Base-by-base conservation (phyloP, 768 basidiomycete genomes). In the Pisolithus tinctorius region DNA sequence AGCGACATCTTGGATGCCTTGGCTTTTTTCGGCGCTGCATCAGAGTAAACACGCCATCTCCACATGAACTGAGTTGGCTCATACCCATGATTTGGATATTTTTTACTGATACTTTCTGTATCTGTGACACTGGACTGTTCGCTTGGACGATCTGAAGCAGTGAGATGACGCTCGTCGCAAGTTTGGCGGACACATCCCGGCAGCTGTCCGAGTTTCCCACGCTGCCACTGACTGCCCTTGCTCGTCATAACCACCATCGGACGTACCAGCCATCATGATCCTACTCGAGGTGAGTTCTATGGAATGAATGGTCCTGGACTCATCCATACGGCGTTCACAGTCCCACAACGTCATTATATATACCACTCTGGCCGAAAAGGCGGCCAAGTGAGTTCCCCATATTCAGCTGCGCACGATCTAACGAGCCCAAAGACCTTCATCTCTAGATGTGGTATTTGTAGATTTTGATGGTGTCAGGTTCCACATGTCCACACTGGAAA, bases 401-500 rank as follows among this genome's bases (percentile, higher is more conserved):
- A 40, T 25, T 50, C 44, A 14, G 39, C 14, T 41, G 45, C 57
- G 29, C 48, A 50, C 54, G 23, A 38, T 13, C 49, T 57, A 53
- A 61, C 64, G 43, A 61, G 54, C 36, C 55, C 49, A 26, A 65
- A 99, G 94, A 67, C 93, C 95, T 13, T 82, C 88, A 6, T 83
- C 88, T 29, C 76, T 97, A 54, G 96, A 99, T 73, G 87, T 98
- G 50, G 82, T 90, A 51, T 99, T 99, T 60, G 96, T 98, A 48
- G 96, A 99, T 71, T 99, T 93, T 59, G 96, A 99, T 66, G 88
- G 92, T 45, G 93, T 97, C 49, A 82, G 93, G 41, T 99, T 97
- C 72, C 94, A 88, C 67, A 71, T 98, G 44, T 89, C 89, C 13
- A 93, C 93, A 0, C 88, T 88, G 3, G 82, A 88, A 23, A 83